A percentile compares a stretch with the other conserved stretches of the same genome.
Evolutionary conservation across 2,329 filamentous ascomycete genomes (phyloP).

Genomic region (Pseudocercospora pini-densiflorae): DNA sequence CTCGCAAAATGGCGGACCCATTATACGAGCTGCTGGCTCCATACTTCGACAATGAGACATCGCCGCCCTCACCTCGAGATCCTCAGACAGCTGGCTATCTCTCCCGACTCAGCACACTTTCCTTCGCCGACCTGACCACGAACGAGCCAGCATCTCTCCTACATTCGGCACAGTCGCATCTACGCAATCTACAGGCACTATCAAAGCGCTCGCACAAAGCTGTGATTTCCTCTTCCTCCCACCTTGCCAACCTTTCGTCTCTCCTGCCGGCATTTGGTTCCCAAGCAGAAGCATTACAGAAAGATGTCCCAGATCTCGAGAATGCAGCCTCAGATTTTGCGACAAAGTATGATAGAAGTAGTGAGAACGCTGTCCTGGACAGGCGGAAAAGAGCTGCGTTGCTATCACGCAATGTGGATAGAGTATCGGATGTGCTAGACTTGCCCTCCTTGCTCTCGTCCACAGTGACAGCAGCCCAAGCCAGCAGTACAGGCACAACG

Average conservation of each 20-base stretch:
- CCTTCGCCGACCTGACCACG: slow-evolving; percentile 71
- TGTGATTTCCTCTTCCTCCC: slow-evolving; percentile 79
- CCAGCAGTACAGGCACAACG: slow-evolving; percentile 48
- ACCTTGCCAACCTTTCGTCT: slow-evolving; percentile 73
- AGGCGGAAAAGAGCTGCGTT: slow-evolving; percentile 79
- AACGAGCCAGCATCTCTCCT: slow-evolving; percentile 80
- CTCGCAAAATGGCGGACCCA: slow-evolving; percentile 57
- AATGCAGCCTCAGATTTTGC: slow-evolving; percentile 79
- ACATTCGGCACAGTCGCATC: slow-evolving; percentile 77
- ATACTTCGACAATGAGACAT: slow-evolving; percentile 55
- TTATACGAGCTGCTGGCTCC: slow-evolving; percentile 74
- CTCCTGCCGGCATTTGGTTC: slow-evolving; percentile 72
- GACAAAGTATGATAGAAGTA: slow-evolving; percentile 76
- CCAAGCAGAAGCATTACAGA: slow-evolving; percentile 68
- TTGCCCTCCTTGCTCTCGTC: slow-evolving; percentile 84
- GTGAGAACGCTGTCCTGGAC: slow-evolving; percentile 66
- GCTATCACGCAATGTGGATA: slow-evolving; percentile 83
- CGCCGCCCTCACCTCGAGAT: slow-evolving; percentile 52
- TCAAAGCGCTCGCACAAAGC: slow-evolving; percentile 87
- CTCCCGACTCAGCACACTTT: slow-evolving; percentile 74
- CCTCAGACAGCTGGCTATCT: slow-evolving; percentile 71
- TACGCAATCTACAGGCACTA: slow-evolving; percentile 82
- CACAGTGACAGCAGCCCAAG: slow-evolving; percentile 64
- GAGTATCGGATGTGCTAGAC: slow-evolving; percentile 88
- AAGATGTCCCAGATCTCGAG: slow-evolving; percentile 79